Evolutionary conservation across 2,329 filamentous ascomycete species (phyloP), one percentile per base, ranked within the genome.

Genomic region (Myriosclerotinia curreyana): DNA sequence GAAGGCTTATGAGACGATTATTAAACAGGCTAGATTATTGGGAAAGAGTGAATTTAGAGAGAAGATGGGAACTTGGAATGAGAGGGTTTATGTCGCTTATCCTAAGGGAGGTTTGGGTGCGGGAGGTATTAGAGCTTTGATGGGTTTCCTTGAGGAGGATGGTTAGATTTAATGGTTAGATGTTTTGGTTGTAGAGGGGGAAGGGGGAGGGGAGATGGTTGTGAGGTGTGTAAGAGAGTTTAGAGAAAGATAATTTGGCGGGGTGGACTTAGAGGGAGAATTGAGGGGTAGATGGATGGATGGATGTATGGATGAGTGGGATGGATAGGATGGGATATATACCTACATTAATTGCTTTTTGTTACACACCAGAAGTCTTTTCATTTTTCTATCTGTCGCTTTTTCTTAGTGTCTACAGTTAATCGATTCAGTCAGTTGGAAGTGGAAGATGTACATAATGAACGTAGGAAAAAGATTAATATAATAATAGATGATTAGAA

Each of bases 81-180:
- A 96, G 73, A 86, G 90, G 55, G 86, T 94, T 36, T 97, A 91
- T 77, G 92, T 97, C 69, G 92, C 91, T 74, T 97, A 96, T 77
- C 93, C 93, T 49, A 87, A 89, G 65, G 88, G 92, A 73, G 92
- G 93, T 9, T 82, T 97, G 36, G 92, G 92, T 1, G 86, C 93
- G 53, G 85, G 87, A 67, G 93, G 92, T 51, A 86, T 92, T 67
- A 86, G 90, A 75, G 91, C 92, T n/a, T 86, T 97, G 70, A 82
- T 96, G 78, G 90, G 88, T 74, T 96, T 96, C 79, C 95, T 96
- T 76, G 90, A 94, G 76, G 91, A 91, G 69, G 85, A 86, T 50
- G 34, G 31, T 40, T 64, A 59, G 34, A 50, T 58, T 15, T 38
- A 5, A 52, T 7, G n/a, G 3, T 3, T 50, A 2, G 22, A 49